These are phyloP conservation scores for Wickerhamiella vanderwaltii DNA, from an alignment of 805 yeast genomes.

Conservation along the genomic window DNA sequence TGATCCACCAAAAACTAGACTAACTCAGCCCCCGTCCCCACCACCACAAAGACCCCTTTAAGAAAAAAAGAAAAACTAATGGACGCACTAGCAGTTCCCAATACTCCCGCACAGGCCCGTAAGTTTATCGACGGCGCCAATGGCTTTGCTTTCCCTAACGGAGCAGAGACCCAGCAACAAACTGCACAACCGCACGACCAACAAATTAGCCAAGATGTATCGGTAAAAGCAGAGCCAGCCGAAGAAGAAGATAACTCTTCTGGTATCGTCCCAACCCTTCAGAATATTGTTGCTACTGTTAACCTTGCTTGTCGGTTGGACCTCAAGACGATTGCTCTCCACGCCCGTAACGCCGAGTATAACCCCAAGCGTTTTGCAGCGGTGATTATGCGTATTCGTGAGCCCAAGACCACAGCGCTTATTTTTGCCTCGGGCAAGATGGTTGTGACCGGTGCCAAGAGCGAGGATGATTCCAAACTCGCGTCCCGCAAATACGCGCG, in stretches of 20 bases:
- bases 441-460: conserved; percentile 99
- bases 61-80: conserved; percentile 26
- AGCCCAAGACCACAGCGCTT: conserved; percentile 95
- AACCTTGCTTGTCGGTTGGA: conserved; percentile 92
- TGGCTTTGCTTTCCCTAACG: conserved; percentile 8
- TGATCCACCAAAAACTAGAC: conserved; percentile 2
- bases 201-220: conserved; percentile 11
- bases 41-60: conserved; percentile 5
- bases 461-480: conserved; percentile 95
- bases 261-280: conserved; percentile 88
- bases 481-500: conserved; percentile 97
- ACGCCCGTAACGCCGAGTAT: conserved; percentile 98
- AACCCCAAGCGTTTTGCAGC: conserved; percentile 97
- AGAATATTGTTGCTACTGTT: conserved; percentile 93
- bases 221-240: conserved; percentile 19
- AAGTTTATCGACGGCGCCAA: conserved; percentile 38
- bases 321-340: conserved; percentile 91
- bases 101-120: conserved; percentile 65
- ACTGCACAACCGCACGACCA: conserved; percentile 1
- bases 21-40: not conserved
- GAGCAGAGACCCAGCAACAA: not conserved
- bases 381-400: conserved; percentile 97
- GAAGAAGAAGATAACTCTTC: conserved; percentile 38
- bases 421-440: conserved; percentile 97
- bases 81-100: conserved; percentile 67